Evolutionary conservation across 495 filamentous ascomycete genomes (phyloP).

Genomic region (Lasiosphaeria ovina): DNA sequence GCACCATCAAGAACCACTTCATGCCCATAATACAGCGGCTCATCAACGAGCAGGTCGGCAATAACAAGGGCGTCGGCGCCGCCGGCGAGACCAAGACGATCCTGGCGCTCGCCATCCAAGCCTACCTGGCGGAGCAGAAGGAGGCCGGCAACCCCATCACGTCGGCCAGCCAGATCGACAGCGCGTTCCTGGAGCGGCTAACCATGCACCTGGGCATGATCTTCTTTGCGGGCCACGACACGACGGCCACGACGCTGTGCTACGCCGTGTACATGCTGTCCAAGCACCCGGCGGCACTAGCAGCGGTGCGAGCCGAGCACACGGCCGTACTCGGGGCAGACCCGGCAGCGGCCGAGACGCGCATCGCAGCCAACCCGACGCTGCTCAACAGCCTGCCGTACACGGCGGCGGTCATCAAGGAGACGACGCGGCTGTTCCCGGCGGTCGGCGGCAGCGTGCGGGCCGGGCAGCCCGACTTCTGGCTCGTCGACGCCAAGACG

Average conservation of each 20-base stretch:
- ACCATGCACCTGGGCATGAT: constrained; percentile 37
- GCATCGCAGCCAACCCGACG: constrained; percentile 32
- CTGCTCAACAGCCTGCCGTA: constrained; percentile 44
- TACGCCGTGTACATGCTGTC: constrained; percentile 41
- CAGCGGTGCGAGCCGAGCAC: constrained; percentile 41
- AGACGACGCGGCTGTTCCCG: constrained; percentile 45
- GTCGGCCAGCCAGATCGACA: constrained; percentile 5
- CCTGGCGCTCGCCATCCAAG: constrained; percentile 21
- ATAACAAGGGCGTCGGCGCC: too few species aligned
- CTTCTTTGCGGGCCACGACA: constrained; percentile 48
- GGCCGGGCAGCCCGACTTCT: constrained; percentile 29
- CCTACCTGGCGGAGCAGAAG: constrained; percentile 21
- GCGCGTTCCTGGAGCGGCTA: constrained; percentile 22
- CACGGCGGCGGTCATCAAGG: constrained; percentile 50
- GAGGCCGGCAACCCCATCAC: constrained; percentile 1
- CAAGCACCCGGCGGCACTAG: constrained; percentile 36
- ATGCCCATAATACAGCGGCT: constrained; percentile 22
- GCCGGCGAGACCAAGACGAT: constrained; percentile 52
- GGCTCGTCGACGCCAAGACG: constrained; percentile 28
- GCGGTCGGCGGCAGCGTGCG: constrained; percentile 35
- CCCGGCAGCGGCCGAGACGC: constrained; percentile 15
- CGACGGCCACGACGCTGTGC: constrained; percentile 34
- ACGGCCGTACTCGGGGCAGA: constrained; percentile 36
- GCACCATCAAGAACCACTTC: constrained; percentile 22
- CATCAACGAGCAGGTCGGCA: not conserved